Conservation (phyloP, 1,284 basidiomycete species). For the Caloboletus firmus region DNA sequence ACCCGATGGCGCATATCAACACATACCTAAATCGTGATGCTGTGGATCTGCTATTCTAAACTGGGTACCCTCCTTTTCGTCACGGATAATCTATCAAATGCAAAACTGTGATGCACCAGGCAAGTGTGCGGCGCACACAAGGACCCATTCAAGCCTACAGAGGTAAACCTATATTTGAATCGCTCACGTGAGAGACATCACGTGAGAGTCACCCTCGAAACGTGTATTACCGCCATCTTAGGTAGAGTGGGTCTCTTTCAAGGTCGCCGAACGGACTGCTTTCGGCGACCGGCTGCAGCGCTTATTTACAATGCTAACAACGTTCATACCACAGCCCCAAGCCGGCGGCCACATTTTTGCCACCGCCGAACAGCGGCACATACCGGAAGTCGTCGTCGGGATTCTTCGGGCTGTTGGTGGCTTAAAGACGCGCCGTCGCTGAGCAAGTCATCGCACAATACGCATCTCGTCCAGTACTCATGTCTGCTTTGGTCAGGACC, state of each 20-base stretch:
- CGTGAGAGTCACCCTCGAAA: neutral
- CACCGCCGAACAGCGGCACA: constrained; percentile 18
- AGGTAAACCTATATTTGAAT: neutral
- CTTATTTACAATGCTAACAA: neutral
- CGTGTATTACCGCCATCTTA: too few relatives aligned
- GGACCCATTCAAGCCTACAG: constrained; percentile 10
- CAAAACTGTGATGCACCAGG: constrained; percentile 10
- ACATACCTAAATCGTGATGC: neutral
- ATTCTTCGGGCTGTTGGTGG: constrained; percentile 16
- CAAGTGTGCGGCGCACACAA: neutral
- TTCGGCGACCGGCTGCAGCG: neutral
- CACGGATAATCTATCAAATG: constrained; percentile 16
- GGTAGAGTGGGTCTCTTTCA: neutral
- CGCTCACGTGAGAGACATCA: neutral
- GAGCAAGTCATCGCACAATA: neutral
- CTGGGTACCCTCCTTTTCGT: neutral
- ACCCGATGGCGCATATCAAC: constrained; percentile 11
- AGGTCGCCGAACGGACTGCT: neutral
- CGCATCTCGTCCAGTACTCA: constrained; percentile 9
- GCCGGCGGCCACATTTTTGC: neutral
- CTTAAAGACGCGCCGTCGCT: constrained; percentile 23
- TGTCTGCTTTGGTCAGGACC: constrained; percentile 25
- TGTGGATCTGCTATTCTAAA: constrained; percentile 4
- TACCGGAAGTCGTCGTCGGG: constrained; percentile 28
- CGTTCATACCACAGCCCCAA: constrained; percentile 1